These are phyloP conservation scores for Fraxinus cuspidata DNA, from an alignment of 257 asterid genomes.

Conservation along the genomic window DNA sequence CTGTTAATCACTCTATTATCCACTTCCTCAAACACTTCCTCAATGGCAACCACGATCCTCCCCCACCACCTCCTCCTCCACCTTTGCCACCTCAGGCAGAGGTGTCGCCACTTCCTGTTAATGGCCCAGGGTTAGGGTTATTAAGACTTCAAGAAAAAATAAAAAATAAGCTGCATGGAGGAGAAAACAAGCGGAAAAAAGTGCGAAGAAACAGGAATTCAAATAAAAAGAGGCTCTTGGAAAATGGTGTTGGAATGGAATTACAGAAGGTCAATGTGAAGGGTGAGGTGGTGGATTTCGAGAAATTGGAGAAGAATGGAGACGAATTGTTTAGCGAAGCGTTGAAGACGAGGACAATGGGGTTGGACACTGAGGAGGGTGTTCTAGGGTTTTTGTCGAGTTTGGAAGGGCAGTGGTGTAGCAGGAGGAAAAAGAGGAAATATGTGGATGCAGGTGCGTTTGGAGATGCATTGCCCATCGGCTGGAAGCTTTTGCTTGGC, in stretches of 20 bases:
- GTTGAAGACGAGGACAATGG: slow-evolving; percentile 62
- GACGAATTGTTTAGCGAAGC: slow-evolving; percentile 65
- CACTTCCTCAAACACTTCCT: slow-evolving; percentile 71
- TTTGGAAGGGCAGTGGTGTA: slow-evolving; percentile 92
- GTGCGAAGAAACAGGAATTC: slow-evolving; percentile 36
- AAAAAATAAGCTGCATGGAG: slow-evolving; percentile 35
- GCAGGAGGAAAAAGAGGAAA: slow-evolving; percentile 92
- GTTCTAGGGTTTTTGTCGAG: slow-evolving; percentile 59
- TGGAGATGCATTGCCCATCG: slow-evolving; percentile 67
- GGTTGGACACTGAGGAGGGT: slow-evolving; percentile 68
- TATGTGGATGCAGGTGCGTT: slow-evolving; percentile 68
- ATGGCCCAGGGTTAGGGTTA: slow-evolving; percentile 35
- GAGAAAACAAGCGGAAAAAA: slow-evolving; percentile 47
- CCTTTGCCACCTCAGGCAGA: slow-evolving; percentile 34
- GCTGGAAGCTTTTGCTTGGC: slow-evolving; percentile 89
- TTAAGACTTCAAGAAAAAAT: slow-evolving; percentile 43
- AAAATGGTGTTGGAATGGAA: slow-evolving; percentile 45
- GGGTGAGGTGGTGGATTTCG: slow-evolving; percentile 65
- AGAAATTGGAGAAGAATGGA: slow-evolving; percentile 60
- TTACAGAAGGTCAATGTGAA: slow-evolving; percentile 55
- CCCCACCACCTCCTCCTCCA: slow-evolving; percentile 63
- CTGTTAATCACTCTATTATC: slow-evolving; percentile 64
- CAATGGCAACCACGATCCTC: slow-evolving; percentile 52
- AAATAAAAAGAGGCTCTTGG: slow-evolving; percentile 34
- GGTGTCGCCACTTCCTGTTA: slow-evolving; percentile 5